phyloP scores from a whole-genome alignment of 2,329 filamentous ascomycete genomes.

The Trichoderma hamatum region DNA sequence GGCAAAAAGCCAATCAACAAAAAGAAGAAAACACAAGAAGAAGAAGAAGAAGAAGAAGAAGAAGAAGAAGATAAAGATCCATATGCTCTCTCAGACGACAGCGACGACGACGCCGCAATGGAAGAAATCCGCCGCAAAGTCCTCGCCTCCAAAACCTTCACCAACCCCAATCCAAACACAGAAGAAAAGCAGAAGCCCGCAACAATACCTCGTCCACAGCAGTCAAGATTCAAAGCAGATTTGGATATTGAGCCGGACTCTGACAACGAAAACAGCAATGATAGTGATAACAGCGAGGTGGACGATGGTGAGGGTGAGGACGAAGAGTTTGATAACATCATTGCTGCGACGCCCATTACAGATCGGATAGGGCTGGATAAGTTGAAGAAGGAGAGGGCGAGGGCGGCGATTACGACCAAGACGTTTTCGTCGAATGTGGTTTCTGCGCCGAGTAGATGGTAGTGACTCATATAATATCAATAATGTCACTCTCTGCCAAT shows the following conservation, averaged over 20 bases:
- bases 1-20: slow-evolving; percentile 53
- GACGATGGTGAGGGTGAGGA: slow-evolving; percentile 61
- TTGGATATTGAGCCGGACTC: slow-evolving; percentile 62
- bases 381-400: slow-evolving; percentile 59
- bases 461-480: slow-evolving; percentile 20
- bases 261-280: slow-evolving; percentile 56
- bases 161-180: slow-evolving; percentile 54
- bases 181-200: slow-evolving; percentile 60
- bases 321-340: slow-evolving; percentile 89
- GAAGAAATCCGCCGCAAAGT: slow-evolving; percentile 87
- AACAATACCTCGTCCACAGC: slow-evolving; percentile 63
- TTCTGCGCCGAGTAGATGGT: slow-evolving; percentile 54
- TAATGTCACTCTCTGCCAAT: background rate
- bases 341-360: slow-evolving; percentile 85
- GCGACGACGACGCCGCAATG: slow-evolving; percentile 84
- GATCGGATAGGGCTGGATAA: slow-evolving; percentile 72
- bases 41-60: slow-evolving; percentile 43
- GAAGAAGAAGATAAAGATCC: slow-evolving; percentile 62
- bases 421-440: slow-evolving; percentile 56
- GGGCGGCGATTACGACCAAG: slow-evolving; percentile 51
- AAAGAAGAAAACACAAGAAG: slow-evolving; percentile 27
- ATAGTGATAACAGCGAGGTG: slow-evolving; percentile 56
- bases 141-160: slow-evolving; percentile 87
- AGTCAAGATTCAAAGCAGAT: slow-evolving; percentile 56
- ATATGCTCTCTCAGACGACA: slow-evolving; percentile 76